Evolutionary conservation across 805 yeast genomes (phyloP).

Genomic region (Starmerella vaccinii): DNA sequence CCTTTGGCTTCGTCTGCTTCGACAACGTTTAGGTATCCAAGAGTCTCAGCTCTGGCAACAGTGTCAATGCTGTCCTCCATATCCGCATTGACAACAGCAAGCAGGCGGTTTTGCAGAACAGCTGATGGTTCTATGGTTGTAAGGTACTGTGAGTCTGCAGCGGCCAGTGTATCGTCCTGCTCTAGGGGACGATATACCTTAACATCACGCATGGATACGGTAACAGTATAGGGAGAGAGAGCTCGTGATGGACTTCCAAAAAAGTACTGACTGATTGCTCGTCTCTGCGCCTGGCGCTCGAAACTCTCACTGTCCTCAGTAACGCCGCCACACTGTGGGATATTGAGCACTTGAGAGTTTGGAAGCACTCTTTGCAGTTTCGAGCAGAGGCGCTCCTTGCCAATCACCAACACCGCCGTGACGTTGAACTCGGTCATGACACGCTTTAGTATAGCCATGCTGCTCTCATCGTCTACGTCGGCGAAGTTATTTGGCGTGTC

Average conservation of each 20-base stretch:
- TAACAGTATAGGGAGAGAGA: conserved; percentile 81
- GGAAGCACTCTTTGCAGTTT: conserved; percentile 44
- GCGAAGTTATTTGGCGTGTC: conserved; percentile 53
- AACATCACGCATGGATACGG: conserved; percentile 53
- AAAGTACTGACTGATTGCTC: conserved; percentile 74
- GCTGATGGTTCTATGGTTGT: conserved; percentile 32
- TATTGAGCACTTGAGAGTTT: conserved; percentile 7
- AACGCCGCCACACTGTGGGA: conserved; percentile 45
- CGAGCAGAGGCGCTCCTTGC: conserved; percentile 57
- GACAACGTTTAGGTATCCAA: conserved; percentile 67
- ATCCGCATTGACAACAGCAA: conserved; percentile 52
- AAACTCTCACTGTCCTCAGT: conserved; percentile 56
- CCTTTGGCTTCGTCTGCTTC: conserved; percentile 67
- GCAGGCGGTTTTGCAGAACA: conserved; percentile 58
- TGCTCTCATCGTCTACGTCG: conserved; percentile 27
- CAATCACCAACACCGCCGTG: conserved; percentile 56
- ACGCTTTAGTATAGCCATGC: conserved; percentile 48
- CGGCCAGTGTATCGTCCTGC: conserved; percentile 19
- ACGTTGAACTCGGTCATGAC: conserved; percentile 41
- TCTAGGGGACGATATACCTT: conserved; percentile 51
- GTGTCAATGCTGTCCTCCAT: conserved; percentile 40
- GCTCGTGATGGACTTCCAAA: conserved; percentile 57
- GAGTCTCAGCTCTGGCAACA: conserved; percentile 45
- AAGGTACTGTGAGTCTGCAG: conserved; percentile 26
- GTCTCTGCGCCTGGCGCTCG: conserved; percentile 61